Evolutionary conservation across 257 asterid species (phyloP), one percentile per base, ranked within the genome.

Genomic region (Nicotiana paniculata): DNA sequence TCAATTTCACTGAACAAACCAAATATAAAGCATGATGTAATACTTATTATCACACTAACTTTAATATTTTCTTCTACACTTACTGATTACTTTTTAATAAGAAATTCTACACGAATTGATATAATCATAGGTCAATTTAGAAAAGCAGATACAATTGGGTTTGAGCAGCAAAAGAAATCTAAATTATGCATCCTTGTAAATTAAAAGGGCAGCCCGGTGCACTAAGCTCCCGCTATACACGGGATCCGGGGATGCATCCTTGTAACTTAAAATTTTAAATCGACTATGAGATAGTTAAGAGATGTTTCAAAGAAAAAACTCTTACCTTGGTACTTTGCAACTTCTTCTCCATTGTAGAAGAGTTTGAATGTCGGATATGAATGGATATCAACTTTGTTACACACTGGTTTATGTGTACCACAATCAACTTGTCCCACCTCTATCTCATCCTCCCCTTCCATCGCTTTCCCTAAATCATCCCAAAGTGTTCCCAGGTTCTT

Each of bases 381-480:
- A 85, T 96, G 98, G 81, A 96, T 93, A 87, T 94, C 96, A 79
- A 90, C 97, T 90, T 94, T 96, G 84, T 89, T 75, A 85, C 98
- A 96, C 26, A 96, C 92, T n/a, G 90, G 86, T 84, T 83, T 96
- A 65, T 89, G 79, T n/a, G 97, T 83, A 66, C 90, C 93, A 85
- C 99, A 95, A 78, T 96, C 94, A 85, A 96, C 98, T 88, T 95
- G 91, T 83, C 99, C 99, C 82, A 91, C 89, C 94, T 96, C 99
- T 65, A 93, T 95, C 88, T 91, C 98, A 86, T 96, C 99, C 88
- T 91, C 98, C 28, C 97, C 94, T 90, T 96, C 99, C 93, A 92
- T 93, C 80, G 86, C 97, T 86, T 91, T 93, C 64, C 99, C 99
- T 80, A 96, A 78, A 84, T 96, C 99, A 88, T 96, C 99, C 98